Evolutionary conservation across 2,329 filamentous ascomycete genomes (phyloP), one percentile per base, ranked within the genome.

Genomic region (Phialemoniopsis sp.): DNA sequence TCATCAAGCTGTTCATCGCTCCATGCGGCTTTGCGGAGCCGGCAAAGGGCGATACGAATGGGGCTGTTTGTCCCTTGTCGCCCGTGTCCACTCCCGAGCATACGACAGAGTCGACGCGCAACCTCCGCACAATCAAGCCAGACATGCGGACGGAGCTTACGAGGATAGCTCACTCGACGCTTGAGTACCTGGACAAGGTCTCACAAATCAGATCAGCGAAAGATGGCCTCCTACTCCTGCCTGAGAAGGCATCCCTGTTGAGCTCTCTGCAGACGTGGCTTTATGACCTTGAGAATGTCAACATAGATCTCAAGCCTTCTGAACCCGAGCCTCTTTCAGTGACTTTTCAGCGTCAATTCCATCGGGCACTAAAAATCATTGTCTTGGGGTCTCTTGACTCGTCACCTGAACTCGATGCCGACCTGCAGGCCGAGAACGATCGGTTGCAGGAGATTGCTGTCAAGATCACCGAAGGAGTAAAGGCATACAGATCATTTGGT

Each of bases 11-110:
- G 19, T 63, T 68, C 39, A 52, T 57, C 48, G 64, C 62, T 29
- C 64, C 64, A 39, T 68, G 64, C 46, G 66, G 59, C 28, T 67
- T 67, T 39, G 48, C 59, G 3, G 63, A 66, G n/a, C n/a, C n/a
- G n/a, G n/a, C n/a, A n/a, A n/a, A n/a, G n/a, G n/a, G n/a, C n/a
- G n/a, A n/a, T n/a, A n/a, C n/a, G n/a, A n/a, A n/a, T n/a, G n/a
- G n/a, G n/a, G n/a, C n/a, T n/a, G n/a, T n/a, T n/a, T n/a, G n/a
- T n/a, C n/a, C n/a, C n/a, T n/a, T n/a, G n/a, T n/a, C n/a, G n/a
- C n/a, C n/a, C n/a, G n/a, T n/a, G n/a, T n/a, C n/a, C n/a, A n/a
- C n/a, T n/a, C n/a, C n/a, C n/a, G n/a, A n/a, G n/a, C n/a, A n/a
- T n/a, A n/a, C n/a, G n/a, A n/a, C n/a, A n/a, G n/a, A n/a, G n/a